Base-by-base conservation (phyloP, 1,284 basidiomycete species). In the Fistulinella cinereoalba region DNA sequence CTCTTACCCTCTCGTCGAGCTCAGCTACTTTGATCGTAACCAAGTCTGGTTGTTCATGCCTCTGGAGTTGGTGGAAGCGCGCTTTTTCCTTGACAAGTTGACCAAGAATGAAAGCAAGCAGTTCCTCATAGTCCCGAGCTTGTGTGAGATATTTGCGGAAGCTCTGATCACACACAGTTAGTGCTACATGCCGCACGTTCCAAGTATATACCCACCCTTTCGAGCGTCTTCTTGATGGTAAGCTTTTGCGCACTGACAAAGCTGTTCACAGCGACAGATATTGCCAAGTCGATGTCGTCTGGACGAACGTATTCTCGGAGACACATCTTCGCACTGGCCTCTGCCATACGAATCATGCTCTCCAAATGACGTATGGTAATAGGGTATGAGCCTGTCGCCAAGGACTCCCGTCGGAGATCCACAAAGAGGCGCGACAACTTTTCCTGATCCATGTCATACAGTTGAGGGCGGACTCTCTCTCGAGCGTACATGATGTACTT, bases 401-500 rank as follows among this genome's bases (percentile, higher is more conserved):
- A 76, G 3, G 94, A 97, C 67, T 99, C 97, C 52, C 94, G 86
- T 41, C 97, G 85, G 33, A 99, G 79, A 65, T 99, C 97, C n/a
- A 92, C 86, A 67, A 97, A 99, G 37, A 99, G 80, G n/a, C 85
- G 80, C 9, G 94, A 78, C 15, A 99, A 80, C 67, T 98, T 98
- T 65, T 98, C 94, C 67, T 96, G 90, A 69, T 99, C 97, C 53
- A 99, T 76, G 58, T 97, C 88, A 62, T 92, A 91, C 46, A 99
- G 76, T 68, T 97, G 95, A 2, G 97, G 97, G 49, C 81, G 78
- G 51, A 98, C 81, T 61, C 88, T 90, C 62, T 98, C 96, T 49
- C 92, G 84, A 1, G 96, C 93, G 66, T 98, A 99, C 88, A 98
- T 97, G 73, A 99, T 98, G 71, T 99, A 99, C 68, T 99, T 99